phyloP scores from a whole-genome alignment of 2,329 filamentous ascomycete species.

The Tolypocladium pustulatum region DNA sequence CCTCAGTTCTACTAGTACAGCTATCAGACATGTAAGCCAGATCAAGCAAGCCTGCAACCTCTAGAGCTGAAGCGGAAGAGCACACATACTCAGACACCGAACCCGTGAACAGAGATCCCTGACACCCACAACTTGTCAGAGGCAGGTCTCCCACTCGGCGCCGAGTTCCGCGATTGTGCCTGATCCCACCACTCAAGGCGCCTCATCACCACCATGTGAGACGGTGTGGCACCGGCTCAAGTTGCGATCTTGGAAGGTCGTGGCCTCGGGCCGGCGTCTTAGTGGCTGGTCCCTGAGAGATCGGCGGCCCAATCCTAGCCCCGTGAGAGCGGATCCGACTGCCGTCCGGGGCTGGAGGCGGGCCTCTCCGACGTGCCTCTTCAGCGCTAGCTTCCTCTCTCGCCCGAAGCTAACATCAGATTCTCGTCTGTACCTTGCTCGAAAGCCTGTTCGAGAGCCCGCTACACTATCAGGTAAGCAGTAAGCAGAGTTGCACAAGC shows the following conservation, averaged over 20 bases:
- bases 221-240: neutral
- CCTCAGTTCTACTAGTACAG: neutral
- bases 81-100: neutral
- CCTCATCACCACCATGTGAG: conserved; percentile 1
- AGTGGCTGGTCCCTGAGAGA: neutral
- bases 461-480: neutral
- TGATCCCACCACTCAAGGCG: neutral
- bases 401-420: neutral
- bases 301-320: neutral
- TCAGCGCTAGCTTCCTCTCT: neutral
- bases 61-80: neutral
- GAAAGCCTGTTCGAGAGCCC: neutral
- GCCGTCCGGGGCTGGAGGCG: neutral
- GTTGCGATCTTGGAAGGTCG: conserved; percentile 5
- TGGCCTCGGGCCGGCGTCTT: neutral
- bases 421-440: neutral
- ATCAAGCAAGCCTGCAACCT: neutral
- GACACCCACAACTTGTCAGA: neutral
- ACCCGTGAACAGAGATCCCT: neutral
- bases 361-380: neutral
- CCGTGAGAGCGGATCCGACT: neutral
- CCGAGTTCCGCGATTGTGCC: neutral
- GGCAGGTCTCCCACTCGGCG: neutral
- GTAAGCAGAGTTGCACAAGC: neutral
- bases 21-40: neutral